phyloP scores from a whole-genome alignment of 1,139 yeast species.

The Meyerozyma athensensis region DNA sequence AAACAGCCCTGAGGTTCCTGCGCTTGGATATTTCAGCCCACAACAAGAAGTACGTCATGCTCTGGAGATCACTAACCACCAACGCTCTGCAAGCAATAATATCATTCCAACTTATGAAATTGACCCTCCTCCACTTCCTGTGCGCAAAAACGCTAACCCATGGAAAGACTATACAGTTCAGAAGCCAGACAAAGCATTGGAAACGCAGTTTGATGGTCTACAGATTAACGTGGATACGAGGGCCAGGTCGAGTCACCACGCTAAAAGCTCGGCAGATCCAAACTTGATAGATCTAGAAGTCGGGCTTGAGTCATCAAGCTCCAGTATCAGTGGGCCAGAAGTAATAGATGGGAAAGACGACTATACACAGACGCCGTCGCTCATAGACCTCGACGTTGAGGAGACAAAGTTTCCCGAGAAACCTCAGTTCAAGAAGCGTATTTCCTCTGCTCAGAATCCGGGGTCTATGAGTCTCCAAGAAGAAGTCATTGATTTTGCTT shows the following conservation, averaged over 20 bases:
- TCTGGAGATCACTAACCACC: background rate
- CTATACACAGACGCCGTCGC: conserved; percentile 21
- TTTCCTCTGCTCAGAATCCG: conserved; percentile 29
- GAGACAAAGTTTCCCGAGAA: conserved; percentile 14
- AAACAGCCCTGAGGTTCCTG: background rate
- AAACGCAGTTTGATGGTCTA: background rate
- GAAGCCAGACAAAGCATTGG: conserved; percentile 11
- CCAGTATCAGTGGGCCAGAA: conserved; percentile 8
- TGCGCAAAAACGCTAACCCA: conserved; percentile 17
- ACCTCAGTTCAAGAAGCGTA: conserved; percentile 28
- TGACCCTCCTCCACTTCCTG: conserved; percentile 1
- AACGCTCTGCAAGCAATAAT: background rate
- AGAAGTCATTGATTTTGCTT: conserved; percentile 45
- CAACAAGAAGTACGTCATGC: background rate
- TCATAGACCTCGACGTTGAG: conserved; percentile 30
- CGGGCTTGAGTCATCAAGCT: conserved; percentile 30
- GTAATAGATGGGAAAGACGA: background rate
- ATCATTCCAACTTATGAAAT: background rate
- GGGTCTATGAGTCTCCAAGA: conserved; percentile 35
- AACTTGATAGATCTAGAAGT: conserved; percentile 39
- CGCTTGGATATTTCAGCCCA: background rate
- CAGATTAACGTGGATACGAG: background rate
- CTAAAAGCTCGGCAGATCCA: background rate
- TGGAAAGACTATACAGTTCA: conserved; percentile 14
- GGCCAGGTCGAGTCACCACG: background rate